Evolutionary conservation across 495 filamentous ascomycete species (phyloP), one percentile per base, ranked within the genome.

Genomic region (Filosporella fistucella): DNA sequence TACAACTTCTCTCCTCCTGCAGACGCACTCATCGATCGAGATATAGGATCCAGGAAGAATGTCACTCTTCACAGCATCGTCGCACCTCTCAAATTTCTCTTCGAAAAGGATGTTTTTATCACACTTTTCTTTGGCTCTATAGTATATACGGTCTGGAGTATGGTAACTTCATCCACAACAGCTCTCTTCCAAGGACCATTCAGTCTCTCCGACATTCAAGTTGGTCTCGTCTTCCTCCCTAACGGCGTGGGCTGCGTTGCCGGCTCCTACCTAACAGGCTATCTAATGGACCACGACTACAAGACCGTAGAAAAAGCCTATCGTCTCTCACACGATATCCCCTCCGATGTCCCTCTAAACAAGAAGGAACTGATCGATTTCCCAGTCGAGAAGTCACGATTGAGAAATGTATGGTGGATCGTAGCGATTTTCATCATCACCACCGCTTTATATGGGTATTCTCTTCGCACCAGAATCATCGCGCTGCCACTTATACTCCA

Each of bases 191-290:
- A 68, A 5, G 59, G 70, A 3, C 76, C 79, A 7, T 89, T 87
- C 58, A 60, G 68, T 18, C 79, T 80, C 52, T 76, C 75, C 50
- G 72, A 84, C 13, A 69, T 88, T 4, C 68, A 82, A 52, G 73
- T 85, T 25, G 83, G 82, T 1, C 65, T 86, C 1, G 79, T 72
- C 40, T 80, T 71, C 47, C 55, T 83, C 0, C 75, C 78, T 0
- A 72, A 80, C 46, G 84, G 84, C 12, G 67, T 81, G 25, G 85
- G 85, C 22, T 84, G 81, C 37, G 78, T 77, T 25, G 65, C 85
- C 26, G 78, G 84, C 10, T 81, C 82, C 20, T 68, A 85, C 13
- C 56, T 76, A 30, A 76, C 83, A 36, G 85, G 86, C 34, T 70
- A 72, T 1, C 74, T 78, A 52, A 58, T 79, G 46, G 72, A 80